Base-by-base conservation (phyloP, 140 eudicot species). In the Ambrosia hybrid region DNA sequence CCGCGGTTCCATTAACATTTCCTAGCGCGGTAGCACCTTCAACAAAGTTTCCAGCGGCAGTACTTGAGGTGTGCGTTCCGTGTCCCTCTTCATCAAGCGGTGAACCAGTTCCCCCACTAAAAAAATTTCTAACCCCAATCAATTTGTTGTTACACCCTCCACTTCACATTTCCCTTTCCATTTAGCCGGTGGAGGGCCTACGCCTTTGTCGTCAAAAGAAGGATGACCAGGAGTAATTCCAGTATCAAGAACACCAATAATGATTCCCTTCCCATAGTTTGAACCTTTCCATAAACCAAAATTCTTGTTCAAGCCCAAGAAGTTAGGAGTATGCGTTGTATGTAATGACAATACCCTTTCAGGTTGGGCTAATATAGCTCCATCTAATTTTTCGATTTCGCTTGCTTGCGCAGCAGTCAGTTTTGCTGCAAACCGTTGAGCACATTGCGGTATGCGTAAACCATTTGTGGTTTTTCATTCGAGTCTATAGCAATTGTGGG, bases 91-190 rank as follows among this genome's bases (percentile, higher is more conserved):
- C 72, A 71, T 82, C 87, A 0, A 41, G 12, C 0, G 78, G 79
- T 0, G 73, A 33, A 3, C 21, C 71, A 2, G 4, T 0, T 6
- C 51, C 68, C 7, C 36, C 9, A 0, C 3, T 5, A 30, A 21
- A 10, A 12, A 85, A 85, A 12, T 70, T 49, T 46, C 83, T 76
- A 1, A 79, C 87, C n/a, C 91, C 85, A 5, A 85, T 85, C 46
- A 85, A 74, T 55, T 85, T 85, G 59, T 80, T 85, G 48, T 85
- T 82, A 53, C 87, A 85, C 9, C 17, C 1, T 51, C 55, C 3
- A 37, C 36, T 13, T 73, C 78, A 63, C 91, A 85, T 15, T 17
- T 65, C 34, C 91, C 91, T 61, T 79, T 82, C 91, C 91, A 82
- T 49, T 77, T 85, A 53, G 79, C 60, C 0, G 85, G 91, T 5